phyloP scores from a whole-genome alignment of 2,329 filamentous ascomycete species.

The Sarocladium strictum region DNA sequence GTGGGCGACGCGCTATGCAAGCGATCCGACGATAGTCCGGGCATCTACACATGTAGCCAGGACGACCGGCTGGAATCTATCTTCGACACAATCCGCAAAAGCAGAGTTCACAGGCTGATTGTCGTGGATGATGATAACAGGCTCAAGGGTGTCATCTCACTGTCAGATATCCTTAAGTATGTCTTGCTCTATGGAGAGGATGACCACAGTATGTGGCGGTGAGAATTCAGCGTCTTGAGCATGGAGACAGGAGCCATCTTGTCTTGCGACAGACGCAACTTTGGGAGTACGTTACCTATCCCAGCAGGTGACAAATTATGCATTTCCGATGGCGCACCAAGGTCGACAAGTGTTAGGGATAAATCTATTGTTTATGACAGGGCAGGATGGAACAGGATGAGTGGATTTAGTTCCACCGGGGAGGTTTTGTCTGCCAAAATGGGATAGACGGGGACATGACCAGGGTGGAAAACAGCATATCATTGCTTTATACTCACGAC shows the following conservation, averaged over 20 bases:
- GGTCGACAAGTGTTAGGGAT: not conserved
- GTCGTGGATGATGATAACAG: conserved; percentile 86
- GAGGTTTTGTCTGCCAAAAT: not conserved
- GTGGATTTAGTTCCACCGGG: not conserved
- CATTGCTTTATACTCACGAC: not conserved
- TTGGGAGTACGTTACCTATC: not conserved
- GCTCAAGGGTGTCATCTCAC: conserved; percentile 81
- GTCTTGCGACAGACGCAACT: not conserved
- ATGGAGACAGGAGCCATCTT: not conserved
- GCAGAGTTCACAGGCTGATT: conserved; percentile 85
- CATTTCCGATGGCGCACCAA: conserved; percentile 3
- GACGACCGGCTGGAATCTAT: conserved; percentile 92
- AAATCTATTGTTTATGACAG: not conserved
- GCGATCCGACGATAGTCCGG: conserved; percentile 83
- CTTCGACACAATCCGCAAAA: conserved; percentile 94
- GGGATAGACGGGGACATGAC: not conserved
- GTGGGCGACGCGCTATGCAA: conserved; percentile 87
- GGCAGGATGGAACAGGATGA: not conserved
- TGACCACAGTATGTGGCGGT: conserved; percentile 26
- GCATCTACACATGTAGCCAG: conserved; percentile 92
- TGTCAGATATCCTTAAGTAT: conserved; percentile 96
- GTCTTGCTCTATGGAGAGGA: conserved; percentile 77
- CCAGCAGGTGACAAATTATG: not conserved
- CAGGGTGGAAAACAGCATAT: not conserved
- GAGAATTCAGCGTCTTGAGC: not conserved